Conservation (phyloP, 2,329 filamentous ascomycete genomes). For the Bretziella fagacearum region DNA sequence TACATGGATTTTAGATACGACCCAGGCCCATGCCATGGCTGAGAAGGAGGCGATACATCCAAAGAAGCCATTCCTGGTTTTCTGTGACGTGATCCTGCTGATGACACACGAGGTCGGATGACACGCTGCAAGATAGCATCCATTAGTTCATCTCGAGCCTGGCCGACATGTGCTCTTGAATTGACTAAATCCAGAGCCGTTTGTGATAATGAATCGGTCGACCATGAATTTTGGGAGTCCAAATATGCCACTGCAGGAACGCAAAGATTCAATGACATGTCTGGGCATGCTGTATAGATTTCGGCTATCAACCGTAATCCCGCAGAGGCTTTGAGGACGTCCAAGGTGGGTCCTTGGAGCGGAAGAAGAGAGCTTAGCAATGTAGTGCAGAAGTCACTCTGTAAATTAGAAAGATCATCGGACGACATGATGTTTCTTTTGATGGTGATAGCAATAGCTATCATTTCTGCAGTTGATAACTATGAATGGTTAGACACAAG, state of each 20-base stretch:
- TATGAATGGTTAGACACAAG: not conserved
- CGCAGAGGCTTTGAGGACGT: no score
- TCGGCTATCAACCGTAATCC: no score
- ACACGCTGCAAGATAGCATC: constrained; percentile 3
- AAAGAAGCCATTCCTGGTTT: not conserved
- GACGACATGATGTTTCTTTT: not conserved
- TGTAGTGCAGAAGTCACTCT: no score
- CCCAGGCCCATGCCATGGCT: constrained; percentile 9
- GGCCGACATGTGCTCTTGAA: not conserved
- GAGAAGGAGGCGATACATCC: constrained; percentile 6
- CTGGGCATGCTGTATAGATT: no score
- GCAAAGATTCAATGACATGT: not conserved
- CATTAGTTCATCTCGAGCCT: constrained; percentile 1
- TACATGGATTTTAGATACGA: constrained; percentile 9
- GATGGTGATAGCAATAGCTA: not conserved
- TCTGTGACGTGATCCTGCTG: not conserved
- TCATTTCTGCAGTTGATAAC: not conserved
- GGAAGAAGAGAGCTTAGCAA: no score
- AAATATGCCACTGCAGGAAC: not conserved
- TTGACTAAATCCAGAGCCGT: not conserved
- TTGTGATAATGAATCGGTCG: not conserved
- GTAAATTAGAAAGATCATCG: no score
- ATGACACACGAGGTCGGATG: constrained; percentile 3
- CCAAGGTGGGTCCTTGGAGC: no score
- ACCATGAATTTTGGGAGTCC: not conserved